Evolutionary conservation across 129 eudicot species (phyloP).

Genomic region (Saposhnikovia divaricata): DNA sequence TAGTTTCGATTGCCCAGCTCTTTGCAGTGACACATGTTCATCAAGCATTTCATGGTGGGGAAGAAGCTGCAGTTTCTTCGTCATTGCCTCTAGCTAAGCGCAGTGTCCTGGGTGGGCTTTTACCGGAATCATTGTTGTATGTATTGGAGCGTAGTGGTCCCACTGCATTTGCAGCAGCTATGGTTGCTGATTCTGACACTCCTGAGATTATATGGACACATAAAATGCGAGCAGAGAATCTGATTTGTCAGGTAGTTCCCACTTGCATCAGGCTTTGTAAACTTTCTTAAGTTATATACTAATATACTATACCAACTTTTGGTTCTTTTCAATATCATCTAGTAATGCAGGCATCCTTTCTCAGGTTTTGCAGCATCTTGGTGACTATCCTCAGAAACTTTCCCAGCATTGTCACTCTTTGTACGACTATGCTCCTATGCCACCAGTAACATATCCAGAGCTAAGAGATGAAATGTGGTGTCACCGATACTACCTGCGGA

Average conservation of each 20-base stretch:
- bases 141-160: constrained; percentile 98
- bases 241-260: constrained; percentile 68
- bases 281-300: background rate
- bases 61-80: constrained; percentile 97
- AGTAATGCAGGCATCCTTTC: background rate
- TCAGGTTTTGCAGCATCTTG: constrained; percentile 97
- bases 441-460: constrained; percentile 98
- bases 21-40: constrained; percentile 75
- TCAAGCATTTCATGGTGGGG: constrained; percentile 99
- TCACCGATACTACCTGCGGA: constrained; percentile 90
- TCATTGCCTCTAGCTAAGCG: constrained; percentile 94
- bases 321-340: background rate
- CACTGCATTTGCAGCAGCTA: constrained; percentile 94
- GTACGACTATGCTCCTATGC: constrained; percentile 99
- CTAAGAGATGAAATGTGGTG: constrained; percentile 99
- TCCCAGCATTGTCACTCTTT: constrained; percentile 91
- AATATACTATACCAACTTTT: background rate
- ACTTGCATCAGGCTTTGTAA: background rate
- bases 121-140: constrained; percentile 92
- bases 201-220: constrained; percentile 99
- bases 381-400: constrained; percentile 92
- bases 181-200: constrained; percentile 98
- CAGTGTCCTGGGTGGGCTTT: constrained; percentile 93
- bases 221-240: constrained; percentile 97
- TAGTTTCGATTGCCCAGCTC: constrained; percentile 76